Conservation (phyloP, 2,329 filamentous ascomycete species). For the Diaporthe australafricana region DNA sequence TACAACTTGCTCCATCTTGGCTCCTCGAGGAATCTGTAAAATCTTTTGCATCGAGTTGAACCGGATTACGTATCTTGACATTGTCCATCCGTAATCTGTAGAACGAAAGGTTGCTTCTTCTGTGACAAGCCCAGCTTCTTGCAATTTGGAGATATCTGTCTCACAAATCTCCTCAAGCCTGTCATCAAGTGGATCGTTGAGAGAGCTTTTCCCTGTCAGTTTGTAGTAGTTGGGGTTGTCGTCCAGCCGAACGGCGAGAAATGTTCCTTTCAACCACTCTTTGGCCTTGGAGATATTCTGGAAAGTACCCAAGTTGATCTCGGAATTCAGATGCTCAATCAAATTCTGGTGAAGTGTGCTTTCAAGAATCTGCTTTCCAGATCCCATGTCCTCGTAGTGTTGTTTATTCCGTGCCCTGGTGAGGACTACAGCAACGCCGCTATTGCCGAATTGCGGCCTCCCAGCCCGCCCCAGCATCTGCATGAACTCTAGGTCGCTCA, state of each 20-base stretch:
- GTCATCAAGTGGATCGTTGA: constrained; percentile 64
- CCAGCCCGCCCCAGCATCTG: constrained; percentile 91
- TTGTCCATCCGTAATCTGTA: constrained; percentile 81
- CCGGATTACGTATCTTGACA: constrained; percentile 85
- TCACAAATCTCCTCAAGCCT: constrained; percentile 78
- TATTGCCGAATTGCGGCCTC: constrained; percentile 84
- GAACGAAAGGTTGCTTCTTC: constrained; percentile 62
- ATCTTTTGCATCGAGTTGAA: constrained; percentile 84
- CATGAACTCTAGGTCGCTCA: constrained; percentile 86
- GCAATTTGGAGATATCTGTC: constrained; percentile 74
- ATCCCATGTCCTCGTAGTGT: constrained; percentile 79
- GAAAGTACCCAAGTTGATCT: constrained; percentile 82
- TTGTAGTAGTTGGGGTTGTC: constrained; percentile 78
- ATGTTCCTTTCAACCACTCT: constrained; percentile 81
- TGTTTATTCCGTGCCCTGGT: constrained; percentile 73
- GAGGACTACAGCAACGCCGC: constrained; percentile 82
- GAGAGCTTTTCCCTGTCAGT: constrained; percentile 64
- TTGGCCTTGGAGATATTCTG: constrained; percentile 73
- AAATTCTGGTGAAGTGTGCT: constrained; percentile 83
- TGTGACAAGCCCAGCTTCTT: constrained; percentile 68
- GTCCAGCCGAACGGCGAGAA: constrained; percentile 79
- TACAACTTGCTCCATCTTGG: constrained; percentile 76
- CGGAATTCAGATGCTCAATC: constrained; percentile 86
- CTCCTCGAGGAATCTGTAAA: constrained; percentile 69
- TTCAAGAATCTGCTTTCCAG: constrained; percentile 79